Conservation (phyloP, 495 filamentous ascomycete species). For the Sordaria brevicollis region DNA sequence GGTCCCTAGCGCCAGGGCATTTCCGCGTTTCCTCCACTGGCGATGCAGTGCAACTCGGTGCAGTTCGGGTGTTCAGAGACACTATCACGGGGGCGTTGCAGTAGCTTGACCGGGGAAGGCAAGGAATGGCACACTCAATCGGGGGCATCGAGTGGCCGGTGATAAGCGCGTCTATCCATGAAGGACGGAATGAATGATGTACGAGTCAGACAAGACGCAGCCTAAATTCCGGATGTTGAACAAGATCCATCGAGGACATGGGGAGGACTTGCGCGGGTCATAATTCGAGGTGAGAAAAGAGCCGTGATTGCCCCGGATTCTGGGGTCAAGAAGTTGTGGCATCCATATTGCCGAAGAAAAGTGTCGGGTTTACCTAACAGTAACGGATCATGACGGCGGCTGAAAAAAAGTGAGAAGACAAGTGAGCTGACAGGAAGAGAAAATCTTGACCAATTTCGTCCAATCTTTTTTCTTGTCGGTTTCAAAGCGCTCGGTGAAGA, state of each 20-base stretch:
- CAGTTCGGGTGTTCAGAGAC: not conserved
- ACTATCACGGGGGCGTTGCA: not conserved
- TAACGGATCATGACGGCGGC: not conserved
- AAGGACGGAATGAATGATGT: too few species aligned
- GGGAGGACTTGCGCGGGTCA: not conserved
- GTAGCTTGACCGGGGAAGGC: not conserved
- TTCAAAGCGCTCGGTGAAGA: not conserved
- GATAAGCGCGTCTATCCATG: not conserved
- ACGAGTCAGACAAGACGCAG: not conserved
- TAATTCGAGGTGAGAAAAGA: not conserved
- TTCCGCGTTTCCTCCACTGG: not conserved
- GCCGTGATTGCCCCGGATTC: not conserved
- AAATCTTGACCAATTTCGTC: not conserved
- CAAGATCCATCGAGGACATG: not conserved
- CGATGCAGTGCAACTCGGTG: not conserved
- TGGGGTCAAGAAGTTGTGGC: not conserved
- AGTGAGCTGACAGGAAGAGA: not conserved
- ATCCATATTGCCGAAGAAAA: not conserved
- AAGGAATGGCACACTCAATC: not conserved
- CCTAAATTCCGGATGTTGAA: not conserved
- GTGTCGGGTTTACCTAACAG: not conserved
- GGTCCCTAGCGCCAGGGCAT: not conserved
- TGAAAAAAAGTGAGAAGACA: not conserved
- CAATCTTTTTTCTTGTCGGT: not conserved
- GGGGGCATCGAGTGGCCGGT: not conserved